Evolutionary conservation across 257 asterid genomes (phyloP).

Genomic region (Primulina eburnea): DNA sequence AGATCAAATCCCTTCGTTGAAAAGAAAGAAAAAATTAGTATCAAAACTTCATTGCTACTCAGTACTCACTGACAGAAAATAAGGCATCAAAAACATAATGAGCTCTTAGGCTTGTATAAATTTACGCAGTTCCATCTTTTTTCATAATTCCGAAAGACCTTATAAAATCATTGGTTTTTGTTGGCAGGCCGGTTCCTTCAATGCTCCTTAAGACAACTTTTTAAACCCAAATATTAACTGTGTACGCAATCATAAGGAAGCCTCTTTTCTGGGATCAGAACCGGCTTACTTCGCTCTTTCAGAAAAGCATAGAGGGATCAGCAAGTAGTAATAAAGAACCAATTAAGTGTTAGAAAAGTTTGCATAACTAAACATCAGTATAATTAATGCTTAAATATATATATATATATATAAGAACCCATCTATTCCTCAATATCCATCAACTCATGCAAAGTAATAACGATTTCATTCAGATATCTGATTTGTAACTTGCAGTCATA

Average conservation of each 20-base stretch:
- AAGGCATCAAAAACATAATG: not conserved
- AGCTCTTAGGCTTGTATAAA: not conserved
- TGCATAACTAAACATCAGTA: not conserved
- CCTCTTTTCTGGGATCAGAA: conserved; percentile 1
- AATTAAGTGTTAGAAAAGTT: not conserved
- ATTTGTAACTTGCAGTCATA: too few relatives aligned
- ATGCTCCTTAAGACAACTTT: not conserved
- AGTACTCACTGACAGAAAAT: not conserved
- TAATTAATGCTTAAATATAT: not conserved
- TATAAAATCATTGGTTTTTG: not conserved
- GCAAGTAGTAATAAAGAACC: not conserved
- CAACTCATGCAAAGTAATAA: not conserved
- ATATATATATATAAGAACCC: not conserved
- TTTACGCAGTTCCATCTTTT: not conserved
- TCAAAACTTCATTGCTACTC: not conserved
- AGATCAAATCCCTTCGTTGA: not conserved
- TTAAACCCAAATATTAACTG: too few relatives aligned
- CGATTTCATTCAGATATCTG: not conserved
- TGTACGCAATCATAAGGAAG: not conserved
- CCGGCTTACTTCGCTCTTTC: not conserved
- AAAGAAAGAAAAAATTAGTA: not conserved
- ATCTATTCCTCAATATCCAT: not conserved
- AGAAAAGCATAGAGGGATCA: not conserved
- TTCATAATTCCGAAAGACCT: not conserved
- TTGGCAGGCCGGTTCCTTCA: not conserved